These are phyloP conservation scores for Exophiala xenobiotica DNA, from an alignment of 2,329 filamentous ascomycete species.

Conservation along the genomic window DNA sequence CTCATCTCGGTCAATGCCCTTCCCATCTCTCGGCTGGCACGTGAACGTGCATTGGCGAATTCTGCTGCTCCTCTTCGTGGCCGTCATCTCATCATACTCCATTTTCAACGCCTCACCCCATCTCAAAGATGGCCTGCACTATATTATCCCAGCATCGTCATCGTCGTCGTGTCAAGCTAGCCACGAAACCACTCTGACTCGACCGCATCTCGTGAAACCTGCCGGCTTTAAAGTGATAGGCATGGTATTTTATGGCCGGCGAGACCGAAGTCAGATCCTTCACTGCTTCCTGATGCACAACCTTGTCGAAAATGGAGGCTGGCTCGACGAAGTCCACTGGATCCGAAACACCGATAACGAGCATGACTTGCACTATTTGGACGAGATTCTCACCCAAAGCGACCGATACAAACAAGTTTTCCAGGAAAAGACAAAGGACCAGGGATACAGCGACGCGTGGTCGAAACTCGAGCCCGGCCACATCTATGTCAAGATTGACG, in stretches of 20 bases:
- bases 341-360: conserved; percentile 43
- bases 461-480: conserved; percentile 24
- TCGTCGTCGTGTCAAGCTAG: not conserved
- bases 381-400: conserved; percentile 28
- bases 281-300: conserved; percentile 49
- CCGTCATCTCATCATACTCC: conserved; percentile 1
- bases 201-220: conserved; percentile 5
- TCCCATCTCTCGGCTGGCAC: not conserved
- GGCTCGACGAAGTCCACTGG: conserved; percentile 48
- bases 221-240: conserved; percentile 37
- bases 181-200: not conserved
- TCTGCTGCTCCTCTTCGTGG: not conserved
- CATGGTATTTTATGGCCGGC: conserved; percentile 50
- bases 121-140: not conserved
- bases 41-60: not conserved
- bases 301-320: conserved; percentile 45
- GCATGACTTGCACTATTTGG: conserved; percentile 42
- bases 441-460: conserved; percentile 31
- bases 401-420: not conserved
- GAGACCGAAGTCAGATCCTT: conserved; percentile 46
- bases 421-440: conserved; percentile 2
- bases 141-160: not conserved
- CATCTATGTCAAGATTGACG: conserved; percentile 47
- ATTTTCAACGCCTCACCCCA: not conserved
- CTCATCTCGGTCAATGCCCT: not conserved